Percentiles rank a stretch among this genome's conserved stretches.
phyloP scores from a whole-genome alignment of 306 rosid species.

The Quercus rubra region DNA sequence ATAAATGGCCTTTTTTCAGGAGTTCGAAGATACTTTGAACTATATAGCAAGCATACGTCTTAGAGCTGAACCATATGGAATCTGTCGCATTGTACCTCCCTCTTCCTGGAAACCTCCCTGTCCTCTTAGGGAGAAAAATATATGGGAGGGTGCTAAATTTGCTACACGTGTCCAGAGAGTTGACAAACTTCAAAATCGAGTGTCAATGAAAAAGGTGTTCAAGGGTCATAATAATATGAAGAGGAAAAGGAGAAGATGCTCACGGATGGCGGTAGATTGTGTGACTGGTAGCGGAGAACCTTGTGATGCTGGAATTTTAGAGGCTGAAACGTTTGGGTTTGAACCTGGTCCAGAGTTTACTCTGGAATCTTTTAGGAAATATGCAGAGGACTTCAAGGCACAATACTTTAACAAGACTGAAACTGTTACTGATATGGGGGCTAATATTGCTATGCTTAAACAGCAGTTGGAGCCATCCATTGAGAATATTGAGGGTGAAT shows the following conservation, averaged over 20 bases:
- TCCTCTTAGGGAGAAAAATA: conserved; percentile 66
- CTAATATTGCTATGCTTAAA: conserved; percentile 31
- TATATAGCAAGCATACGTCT: conserved; percentile 81
- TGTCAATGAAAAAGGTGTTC: conserved; percentile 57
- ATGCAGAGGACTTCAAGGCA: conserved; percentile 75
- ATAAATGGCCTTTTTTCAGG: conserved; percentile 45
- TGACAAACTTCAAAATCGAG: conserved; percentile 94
- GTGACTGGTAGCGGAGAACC: conserved; percentile 34
- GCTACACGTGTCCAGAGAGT: conserved; percentile 92
- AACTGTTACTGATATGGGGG: conserved; percentile 35
- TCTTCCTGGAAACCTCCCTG: conserved; percentile 95
- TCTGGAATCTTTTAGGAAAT: conserved; percentile 69
- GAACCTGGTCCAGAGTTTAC: conserved; percentile 97
- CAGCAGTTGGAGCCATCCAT: conserved; percentile 57
- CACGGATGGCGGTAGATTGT: conserved; percentile 67
- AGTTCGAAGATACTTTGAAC: conserved; percentile 82
- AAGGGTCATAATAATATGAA: conserved; percentile 52
- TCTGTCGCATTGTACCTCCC: conserved; percentile 98
- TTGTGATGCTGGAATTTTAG: conserved; percentile 47
- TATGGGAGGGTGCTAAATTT: conserved; percentile 83
- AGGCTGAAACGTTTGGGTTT: conserved; percentile 89
- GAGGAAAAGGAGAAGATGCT: conserved; percentile 83
- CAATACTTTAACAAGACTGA: conserved; percentile 65
- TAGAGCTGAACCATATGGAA: conserved; percentile 85
- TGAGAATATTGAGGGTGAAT: conserved; percentile 94